Evolutionary conservation across 306 rosid genomes (phyloP), one percentile per base, ranked within the genome.

Genomic region (Carpinus viminea): DNA sequence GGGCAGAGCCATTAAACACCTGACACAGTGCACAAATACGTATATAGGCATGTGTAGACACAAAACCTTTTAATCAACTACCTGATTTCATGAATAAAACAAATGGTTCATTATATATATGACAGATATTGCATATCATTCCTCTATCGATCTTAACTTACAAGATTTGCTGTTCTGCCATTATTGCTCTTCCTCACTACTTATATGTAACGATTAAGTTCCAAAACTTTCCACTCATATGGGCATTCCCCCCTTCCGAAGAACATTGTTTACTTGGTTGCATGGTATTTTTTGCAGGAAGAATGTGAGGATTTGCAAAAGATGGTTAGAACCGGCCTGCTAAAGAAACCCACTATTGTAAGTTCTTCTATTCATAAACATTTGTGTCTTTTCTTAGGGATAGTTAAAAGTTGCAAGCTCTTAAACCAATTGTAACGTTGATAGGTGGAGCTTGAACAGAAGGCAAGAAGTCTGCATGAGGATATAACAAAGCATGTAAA

Each of bases 401-500:
- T 12, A 0, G 48, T 78, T 46, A 7, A 4, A 18, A 24, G 18
- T 20, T 24, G 60, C 45, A 38, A 66, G 7, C 36, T 53, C 15
- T 54, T 66, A 68, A 13, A 52, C 13, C 15, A 21, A 28, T 3
- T 56, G 3, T 46, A 20, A 53, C 5, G 59, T 78, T 36, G 78
- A 74, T 84, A 93, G 97, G 88, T 57, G 48, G 94, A 86, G 90
- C 80, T 93, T 56, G 81, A 91, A 78, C 80, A 87, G 85, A 93
- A 87, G 91, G 96, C 91, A 9, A 59, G 17, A 26, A 61, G 38
- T 80, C 85, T 93, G 70, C 94, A 85, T 11, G 87, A 87, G 79
- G 93, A 89, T 77, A 87, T 90, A 72, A 88, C 83, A 73, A 90
- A 88, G 86, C 88, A 90, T 71, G 98, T 89, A 88, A 7, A 86